Evolutionary conservation across 306 rosid species (phyloP), one percentile per base, ranked within the genome.

Genomic region (Coriaria nepalensis): DNA sequence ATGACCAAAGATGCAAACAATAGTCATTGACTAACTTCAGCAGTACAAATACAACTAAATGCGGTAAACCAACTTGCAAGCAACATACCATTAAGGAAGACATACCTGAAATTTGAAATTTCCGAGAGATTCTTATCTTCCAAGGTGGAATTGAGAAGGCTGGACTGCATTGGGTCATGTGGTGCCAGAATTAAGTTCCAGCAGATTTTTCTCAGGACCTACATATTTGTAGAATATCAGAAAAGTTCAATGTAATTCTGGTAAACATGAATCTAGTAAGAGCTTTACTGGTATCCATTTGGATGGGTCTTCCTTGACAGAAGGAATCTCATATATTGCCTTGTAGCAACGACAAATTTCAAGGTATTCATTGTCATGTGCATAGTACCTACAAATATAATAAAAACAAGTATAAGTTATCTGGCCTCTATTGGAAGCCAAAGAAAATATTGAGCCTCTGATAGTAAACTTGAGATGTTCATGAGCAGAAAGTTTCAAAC

Each of bases 271-370:
- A 35, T 9, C 10, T 44, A 33, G 39, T 9, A 35, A 35, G 61
- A 49, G 43, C 14, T 73, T 45, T 71, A 87, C 86, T 39, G 87
- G 92, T 41, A 58, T 71, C 86, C 94, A 87, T 45, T 72, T 71
- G 2, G 69, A 63, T n/a, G 80, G 70, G 60, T 77, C 58, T 55
- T 87, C 94, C 66, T 66, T 87, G 59, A 83, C 76, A 39, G 87
- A 73, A 42, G 96, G 86, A 68, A 87, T 80, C 10, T 80, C 94
- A 35, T 87, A 80, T 50, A 87, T 87, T 8, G 94, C 47, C 70
- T 80, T 87, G 44, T 79, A 82, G 84, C 84, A 87, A 33, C 87
- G 87, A 63, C 96, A 82, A 57, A 87, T 87, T 58, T 87, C 96
- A 66, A 87, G 84, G 70, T 87, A 87, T 60, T 87, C 92, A 5